Evolutionary conservation across 371 early-diverging fungal species (phyloP), one percentile per base, ranked within the genome.

Genomic region (Zancudomyces culisetae): DNA sequence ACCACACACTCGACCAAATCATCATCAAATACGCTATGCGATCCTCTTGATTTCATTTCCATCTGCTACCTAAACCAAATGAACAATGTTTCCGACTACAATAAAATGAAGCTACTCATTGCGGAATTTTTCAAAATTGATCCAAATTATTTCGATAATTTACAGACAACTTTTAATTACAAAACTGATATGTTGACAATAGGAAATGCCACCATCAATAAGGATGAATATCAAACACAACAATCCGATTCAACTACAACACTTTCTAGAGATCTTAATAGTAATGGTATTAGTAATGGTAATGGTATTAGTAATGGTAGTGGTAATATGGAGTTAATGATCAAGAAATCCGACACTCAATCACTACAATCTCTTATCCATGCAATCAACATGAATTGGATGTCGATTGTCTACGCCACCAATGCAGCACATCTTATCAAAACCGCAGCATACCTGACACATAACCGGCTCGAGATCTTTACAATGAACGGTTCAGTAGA

Each of bases 401-500:
- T 90, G 85, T 78, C 92, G 20, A 85, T 97, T 41, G 56, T 97
- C n/a, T 84, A 79, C 0, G 98, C 96, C 2, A 75, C 84, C 1
- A 69, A 85, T 6, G 85, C 81, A 0, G 91, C 92, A 0, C 76
- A 79, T 22, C 63, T 92, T 23, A 80, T 95, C 1, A 81, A 89
- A 12, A 65, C 80, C 41, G 66, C 93, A 55, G 88, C 92, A 42
- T 68, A 74, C 19, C 52, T 89, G 43, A 80, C 85, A 1, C 91
- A 92, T 2, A 80, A 87, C 58, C 63, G 62, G 26, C 67, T 95
- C 21, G 78, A 81, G 27, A 94, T 94, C 68, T 90, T 93, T 56
- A 73, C 91, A 8, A 88, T 97, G 91, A 93, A 92, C 63, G 77
- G 79, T 29, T 83, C 85, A 13, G 86, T 95, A 6, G 98, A 97